These are phyloP conservation scores for Asterophora lycoperdoides DNA, from an alignment of 768 basidiomycete species.

Conservation along the genomic window DNA sequence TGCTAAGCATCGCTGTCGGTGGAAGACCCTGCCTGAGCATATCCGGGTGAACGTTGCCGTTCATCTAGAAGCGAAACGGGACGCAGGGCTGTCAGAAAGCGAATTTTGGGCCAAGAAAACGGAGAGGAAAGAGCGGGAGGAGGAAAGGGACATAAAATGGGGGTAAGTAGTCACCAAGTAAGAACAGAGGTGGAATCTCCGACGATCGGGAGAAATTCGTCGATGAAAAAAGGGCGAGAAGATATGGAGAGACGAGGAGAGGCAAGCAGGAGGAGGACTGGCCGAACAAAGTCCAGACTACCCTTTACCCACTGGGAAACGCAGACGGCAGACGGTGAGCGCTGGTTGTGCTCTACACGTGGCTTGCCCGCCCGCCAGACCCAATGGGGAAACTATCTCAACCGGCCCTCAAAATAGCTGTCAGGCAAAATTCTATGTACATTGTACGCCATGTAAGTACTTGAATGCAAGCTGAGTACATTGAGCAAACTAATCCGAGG, in stretches of 20 bases:
- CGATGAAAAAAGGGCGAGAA: conserved; percentile 9
- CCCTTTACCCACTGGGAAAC: conserved; percentile 7
- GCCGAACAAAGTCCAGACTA: conserved; percentile 7
- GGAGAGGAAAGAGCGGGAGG: conserved; percentile 4
- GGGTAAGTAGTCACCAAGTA: conserved; percentile 18
- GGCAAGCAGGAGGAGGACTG: not conserved
- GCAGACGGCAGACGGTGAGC: conserved; percentile 20
- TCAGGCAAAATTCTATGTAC: too few relatives aligned
- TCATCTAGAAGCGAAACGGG: conserved; percentile 35
- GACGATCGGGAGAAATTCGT: conserved; percentile 16
- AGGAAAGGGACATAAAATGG: conserved; percentile 12
- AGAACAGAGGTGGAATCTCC: conserved; percentile 19
- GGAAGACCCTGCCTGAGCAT: conserved; percentile 45
- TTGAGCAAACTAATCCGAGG: too few relatives aligned
- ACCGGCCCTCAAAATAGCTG: not conserved
- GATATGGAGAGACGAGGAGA: conserved; percentile 13
- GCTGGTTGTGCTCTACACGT: conserved; percentile 35
- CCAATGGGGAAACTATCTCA: conserved; percentile 12
- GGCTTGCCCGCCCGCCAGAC: conserved; percentile 24
- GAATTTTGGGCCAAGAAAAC: conserved; percentile 13
- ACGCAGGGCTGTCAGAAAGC: conserved; percentile 12
- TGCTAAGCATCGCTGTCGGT: conserved; percentile 31
- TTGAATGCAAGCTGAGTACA: too few relatives aligned
- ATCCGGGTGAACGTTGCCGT: conserved; percentile 42
- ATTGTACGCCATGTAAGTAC: too few relatives aligned